A percentile compares a stretch with the other conserved stretches of the same genome.
These are phyloP conservation scores for Wickerhamomyces kurtzmanii DNA, from an alignment of 805 yeast genomes.

Conservation along the genomic window DNA sequence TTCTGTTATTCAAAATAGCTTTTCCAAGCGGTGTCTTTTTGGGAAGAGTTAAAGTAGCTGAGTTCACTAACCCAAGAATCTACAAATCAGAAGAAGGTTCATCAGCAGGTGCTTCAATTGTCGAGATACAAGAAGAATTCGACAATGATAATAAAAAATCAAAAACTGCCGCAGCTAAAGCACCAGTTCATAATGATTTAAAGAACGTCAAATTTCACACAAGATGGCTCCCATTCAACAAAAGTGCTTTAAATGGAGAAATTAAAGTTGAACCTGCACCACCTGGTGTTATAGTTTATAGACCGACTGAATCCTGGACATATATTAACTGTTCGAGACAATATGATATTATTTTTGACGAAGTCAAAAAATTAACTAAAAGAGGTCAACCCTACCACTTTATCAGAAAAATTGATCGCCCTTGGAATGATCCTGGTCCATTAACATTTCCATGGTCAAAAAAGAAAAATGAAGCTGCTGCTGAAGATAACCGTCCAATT, in stretches of 20 bases:
- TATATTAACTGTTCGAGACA: conserved; percentile 77
- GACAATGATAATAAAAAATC: not conserved
- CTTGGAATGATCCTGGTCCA: conserved; percentile 90
- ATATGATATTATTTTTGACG: conserved; percentile 58
- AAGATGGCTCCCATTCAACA: conserved; percentile 60
- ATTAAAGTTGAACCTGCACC: conserved; percentile 70
- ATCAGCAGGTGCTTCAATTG: conserved; percentile 3
- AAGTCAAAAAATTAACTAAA: conserved; percentile 49
- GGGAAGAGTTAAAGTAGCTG: conserved; percentile 62
- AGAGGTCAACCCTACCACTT: conserved; percentile 38
- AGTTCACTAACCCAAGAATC: conserved; percentile 53
- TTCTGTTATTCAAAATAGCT: conserved; percentile 63
- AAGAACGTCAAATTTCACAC: conserved; percentile 37
- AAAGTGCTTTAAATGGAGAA: conserved; percentile 40
- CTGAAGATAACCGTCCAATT: conserved; percentile 49
- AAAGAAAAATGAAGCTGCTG: conserved; percentile 12
- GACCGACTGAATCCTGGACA: conserved; percentile 72
- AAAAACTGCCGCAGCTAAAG: conserved; percentile 1
- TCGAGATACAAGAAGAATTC: conserved; percentile 6
- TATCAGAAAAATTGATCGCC: conserved; percentile 42
- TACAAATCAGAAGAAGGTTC: conserved; percentile 12
- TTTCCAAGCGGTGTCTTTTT: conserved; percentile 76
- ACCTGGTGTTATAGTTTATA: conserved; percentile 80
- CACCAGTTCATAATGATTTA: conserved; percentile 22
- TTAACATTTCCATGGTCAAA: conserved; percentile 18